Evolutionary conservation across 2,329 filamentous ascomycete genomes (phyloP), one percentile per base, ranked within the genome.

Genomic region (Diaporthe destruens): DNA sequence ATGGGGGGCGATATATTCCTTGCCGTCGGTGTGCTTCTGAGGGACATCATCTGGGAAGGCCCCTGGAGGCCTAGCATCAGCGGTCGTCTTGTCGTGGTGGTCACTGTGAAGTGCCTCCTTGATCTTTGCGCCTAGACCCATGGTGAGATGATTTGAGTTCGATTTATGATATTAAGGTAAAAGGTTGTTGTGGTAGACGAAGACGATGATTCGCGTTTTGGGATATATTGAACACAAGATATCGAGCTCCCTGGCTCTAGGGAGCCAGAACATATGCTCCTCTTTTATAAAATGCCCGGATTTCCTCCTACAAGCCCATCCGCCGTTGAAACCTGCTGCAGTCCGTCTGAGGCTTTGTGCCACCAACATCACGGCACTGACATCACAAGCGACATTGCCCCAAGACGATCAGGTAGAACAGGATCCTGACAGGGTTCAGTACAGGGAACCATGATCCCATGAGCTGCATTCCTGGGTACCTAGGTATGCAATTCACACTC

Each of bases 61-160:
- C 18, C 76, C 75, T 18, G 75, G 74, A 5, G 73, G 68, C 39
- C 69, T 75, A 47, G 39, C 49, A 4, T 66, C 72, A 47, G 71
- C 23, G 25, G 63, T 66, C 42, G 66, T 34, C n/a, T 65, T 72
- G 55, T 49, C 29, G 25, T 73, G 54, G 39, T 76, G 71, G 72
- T 78, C 76, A 65, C 74, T 68, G 14, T 71, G 65, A 16, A 78
- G 75, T 42, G 71, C 77, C 39, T 77, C 76, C 75, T 78, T 78
- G 71, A 78, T 76, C 67, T 78, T 78, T 44, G 72, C 61, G 49
- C 75, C 77, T 57, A 78, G 56, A 75, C 77, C 77, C 77, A 78
- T 78, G 49, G 36, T 75, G 69, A n/a, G 51, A 54, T 63, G 29
- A 14, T 6, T 42, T 32, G 44, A 44, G 34, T 53, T 68, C 12